Percentiles rank a stretch among this genome's conserved stretches.
Evolutionary conservation across 768 basidiomycete species (phyloP).

Genomic region (Amanita exitialis): DNA sequence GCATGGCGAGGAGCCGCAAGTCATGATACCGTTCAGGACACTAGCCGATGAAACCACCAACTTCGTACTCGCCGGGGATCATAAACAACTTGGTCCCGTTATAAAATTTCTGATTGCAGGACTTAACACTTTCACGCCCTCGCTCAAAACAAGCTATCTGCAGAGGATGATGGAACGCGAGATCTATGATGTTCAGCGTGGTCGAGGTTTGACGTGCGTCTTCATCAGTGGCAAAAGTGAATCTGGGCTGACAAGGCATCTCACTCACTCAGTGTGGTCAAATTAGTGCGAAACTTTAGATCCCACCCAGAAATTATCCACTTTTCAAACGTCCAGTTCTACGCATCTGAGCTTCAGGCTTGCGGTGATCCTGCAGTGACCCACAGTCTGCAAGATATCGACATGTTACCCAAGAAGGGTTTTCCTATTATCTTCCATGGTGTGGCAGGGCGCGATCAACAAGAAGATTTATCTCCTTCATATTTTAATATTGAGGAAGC

Average conservation of each 20-base stretch:
- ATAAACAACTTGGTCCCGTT: constrained; percentile 53
- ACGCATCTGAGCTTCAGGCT: constrained; percentile 33
- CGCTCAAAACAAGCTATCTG: constrained; percentile 41
- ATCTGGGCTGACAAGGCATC: not conserved
- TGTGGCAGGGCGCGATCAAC: constrained; percentile 41
- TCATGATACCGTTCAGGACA: constrained; percentile 45
- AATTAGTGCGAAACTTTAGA: constrained; percentile 49
- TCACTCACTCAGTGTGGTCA: constrained; percentile 34
- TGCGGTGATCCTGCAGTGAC: constrained; percentile 18
- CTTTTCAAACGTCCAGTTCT: constrained; percentile 52
- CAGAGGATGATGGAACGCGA: constrained; percentile 35
- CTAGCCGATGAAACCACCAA: constrained; percentile 36
- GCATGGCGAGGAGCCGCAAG: constrained; percentile 51
- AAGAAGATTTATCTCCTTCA: constrained; percentile 47
- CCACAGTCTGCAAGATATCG: constrained; percentile 25
- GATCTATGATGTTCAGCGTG: constrained; percentile 25
- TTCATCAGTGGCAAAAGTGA: constrained; percentile 6
- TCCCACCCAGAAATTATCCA: constrained; percentile 44
- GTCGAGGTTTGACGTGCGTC: constrained; percentile 26
- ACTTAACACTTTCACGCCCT: constrained; percentile 18
- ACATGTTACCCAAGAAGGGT: constrained; percentile 26
- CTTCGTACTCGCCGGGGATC: constrained; percentile 49
- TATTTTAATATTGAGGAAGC: constrained; percentile 57
- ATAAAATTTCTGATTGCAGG: constrained; percentile 37
- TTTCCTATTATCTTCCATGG: constrained; percentile 54